Percentiles rank a stretch among this genome's conserved stretches.
These are phyloP conservation scores for Microcyclospora pomicola DNA, from an alignment of 2,329 filamentous ascomycete species.

Conservation along the genomic window DNA sequence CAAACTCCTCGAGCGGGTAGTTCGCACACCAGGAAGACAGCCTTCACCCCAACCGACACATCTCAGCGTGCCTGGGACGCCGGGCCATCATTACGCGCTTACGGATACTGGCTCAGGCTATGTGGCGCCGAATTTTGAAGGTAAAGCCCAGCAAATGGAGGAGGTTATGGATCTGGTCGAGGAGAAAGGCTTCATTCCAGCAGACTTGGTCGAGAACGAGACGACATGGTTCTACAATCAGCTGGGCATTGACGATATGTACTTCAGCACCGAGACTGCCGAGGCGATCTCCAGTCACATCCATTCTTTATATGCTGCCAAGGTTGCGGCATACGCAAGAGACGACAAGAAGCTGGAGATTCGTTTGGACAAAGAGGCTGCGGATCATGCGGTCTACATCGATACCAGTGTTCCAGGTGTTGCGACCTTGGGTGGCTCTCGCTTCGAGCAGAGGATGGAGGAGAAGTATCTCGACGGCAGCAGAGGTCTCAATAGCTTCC, in stretches of 20 bases:
- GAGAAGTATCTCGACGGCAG: slow-evolving; percentile 85
- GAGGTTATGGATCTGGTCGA: slow-evolving; percentile 71
- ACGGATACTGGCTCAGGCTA: slow-evolving; percentile 88
- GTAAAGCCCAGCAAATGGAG: slow-evolving; percentile 83
- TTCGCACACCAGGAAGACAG: slow-evolving; percentile 43
- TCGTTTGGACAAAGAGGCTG: slow-evolving; percentile 83
- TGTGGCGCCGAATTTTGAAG: slow-evolving; percentile 84
- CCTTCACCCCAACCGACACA: slow-evolving; percentile 84
- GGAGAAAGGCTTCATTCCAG: slow-evolving; percentile 73
- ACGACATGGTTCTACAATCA: slow-evolving; percentile 96
- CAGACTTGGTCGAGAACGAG: slow-evolving; percentile 68
- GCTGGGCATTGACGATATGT: slow-evolving; percentile 95
- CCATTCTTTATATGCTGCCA: slow-evolving; percentile 90
- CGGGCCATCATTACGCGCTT: slow-evolving; percentile 46
- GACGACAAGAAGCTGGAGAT: slow-evolving; percentile 93
- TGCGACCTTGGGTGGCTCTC: slow-evolving; percentile 62
- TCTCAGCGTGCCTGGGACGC: slow-evolving; percentile 53
- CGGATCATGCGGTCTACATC: slow-evolving; percentile 94
- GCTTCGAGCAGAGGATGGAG: slow-evolving; percentile 87
- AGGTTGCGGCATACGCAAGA: slow-evolving; percentile 82
- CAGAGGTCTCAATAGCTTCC: slow-evolving; percentile 58
- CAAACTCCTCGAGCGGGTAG: slow-evolving; percentile 44
- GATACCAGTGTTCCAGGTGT: slow-evolving; percentile 88
- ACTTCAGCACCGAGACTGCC: slow-evolving; percentile 81
- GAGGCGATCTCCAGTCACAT: slow-evolving; percentile 87